phyloP scores from a whole-genome alignment of 2,329 filamentous ascomycete genomes.

The Aspergillus sp. region DNA sequence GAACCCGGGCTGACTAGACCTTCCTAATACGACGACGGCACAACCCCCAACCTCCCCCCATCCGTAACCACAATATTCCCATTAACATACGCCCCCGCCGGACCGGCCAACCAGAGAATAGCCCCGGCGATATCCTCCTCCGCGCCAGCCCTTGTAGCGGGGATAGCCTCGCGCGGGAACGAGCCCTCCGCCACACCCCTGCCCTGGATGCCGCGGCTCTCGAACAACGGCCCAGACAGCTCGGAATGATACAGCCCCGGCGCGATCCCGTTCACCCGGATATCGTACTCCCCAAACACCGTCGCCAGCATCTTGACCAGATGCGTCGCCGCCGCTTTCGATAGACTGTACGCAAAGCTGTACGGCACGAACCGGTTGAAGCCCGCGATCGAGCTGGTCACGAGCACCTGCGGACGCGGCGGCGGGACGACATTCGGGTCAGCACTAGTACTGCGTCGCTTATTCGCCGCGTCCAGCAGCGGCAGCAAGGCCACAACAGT shows the following conservation, averaged over 20 bases:
- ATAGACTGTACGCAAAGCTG: slow-evolving; percentile 37
- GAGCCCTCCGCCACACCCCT: slow-evolving; percentile 30
- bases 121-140: slow-evolving; percentile 56
- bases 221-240: slow-evolving; percentile 46
- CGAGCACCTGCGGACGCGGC: slow-evolving; percentile 36
- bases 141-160: slow-evolving; percentile 51
- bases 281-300: slow-evolving; percentile 28
- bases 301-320: slow-evolving; percentile 43
- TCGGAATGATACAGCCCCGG: slow-evolving; percentile 52
- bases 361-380: slow-evolving; percentile 30
- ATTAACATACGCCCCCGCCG: slow-evolving; percentile 58
- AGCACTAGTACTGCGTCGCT: slow-evolving; percentile 24
- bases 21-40: slow-evolving; percentile 46
- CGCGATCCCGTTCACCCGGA: slow-evolving; percentile 42
- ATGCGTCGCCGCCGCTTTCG: slow-evolving; percentile 41
- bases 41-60: slow-evolving; percentile 50
- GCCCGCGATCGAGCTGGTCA: slow-evolving; percentile 40
- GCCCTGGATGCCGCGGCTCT: slow-evolving; percentile 25
- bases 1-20: not conserved
- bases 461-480: slow-evolving; percentile 35
- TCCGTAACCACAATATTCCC: slow-evolving; percentile 55
- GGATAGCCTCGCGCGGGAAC: slow-evolving; percentile 40
- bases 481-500: slow-evolving; percentile 33
- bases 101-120: slow-evolving; percentile 55
- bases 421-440: slow-evolving; percentile 19